Base-by-base conservation (phyloP, 192 early-diverging fungal genomes). In the Entomortierella chlamydospora region DNA sequence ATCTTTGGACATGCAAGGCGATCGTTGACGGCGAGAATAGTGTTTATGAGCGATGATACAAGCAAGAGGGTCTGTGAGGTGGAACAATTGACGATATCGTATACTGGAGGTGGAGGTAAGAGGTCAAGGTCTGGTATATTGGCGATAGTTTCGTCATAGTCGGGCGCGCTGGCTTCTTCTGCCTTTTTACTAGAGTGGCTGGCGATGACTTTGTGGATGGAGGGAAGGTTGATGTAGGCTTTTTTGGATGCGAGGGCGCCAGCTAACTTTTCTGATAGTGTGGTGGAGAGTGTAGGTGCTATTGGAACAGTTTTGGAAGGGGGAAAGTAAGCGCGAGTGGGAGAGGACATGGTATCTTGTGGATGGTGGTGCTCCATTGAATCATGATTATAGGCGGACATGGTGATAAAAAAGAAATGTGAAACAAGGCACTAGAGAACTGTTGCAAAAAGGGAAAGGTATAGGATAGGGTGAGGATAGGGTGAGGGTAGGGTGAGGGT, bases 11-110 rank as follows among this genome's bases (percentile, higher is more conserved):
- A 79, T 0, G 67, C 68, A 2, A 83, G 70, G 12, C 79, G 58
- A 55, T 89, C 86, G 64, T 87, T 89, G 57, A 83, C 74, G 0
- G 72, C 71, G 34, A 86, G 81, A 55, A 89, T 87, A 18, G 82
- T 83, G 53, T 87, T 83, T 22, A 89, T 63, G 37, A 87, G 68
- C 26, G 83, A 69, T 1, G 87, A 78, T 22, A 89, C 86, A 23
- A 89, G 51, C 25, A 79, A 72, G 0, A 89, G 65, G 13, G 87
- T 83, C 43, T 84, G 73, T 13, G 67, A 68, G 0, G 83, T 78
- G 33, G 87, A 72, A 31, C 79, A 85, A 29, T 83, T 80, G 42
- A 77, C 86, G 55, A 89, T 83, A 57, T 87, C 82, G 28, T 79
- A 79, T 22, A 79, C 76, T 6, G 76, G 76, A 2, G 76, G 76